Evolutionary conservation across 805 yeast genomes (phyloP).

Genomic region (Candida michaelii): DNA sequence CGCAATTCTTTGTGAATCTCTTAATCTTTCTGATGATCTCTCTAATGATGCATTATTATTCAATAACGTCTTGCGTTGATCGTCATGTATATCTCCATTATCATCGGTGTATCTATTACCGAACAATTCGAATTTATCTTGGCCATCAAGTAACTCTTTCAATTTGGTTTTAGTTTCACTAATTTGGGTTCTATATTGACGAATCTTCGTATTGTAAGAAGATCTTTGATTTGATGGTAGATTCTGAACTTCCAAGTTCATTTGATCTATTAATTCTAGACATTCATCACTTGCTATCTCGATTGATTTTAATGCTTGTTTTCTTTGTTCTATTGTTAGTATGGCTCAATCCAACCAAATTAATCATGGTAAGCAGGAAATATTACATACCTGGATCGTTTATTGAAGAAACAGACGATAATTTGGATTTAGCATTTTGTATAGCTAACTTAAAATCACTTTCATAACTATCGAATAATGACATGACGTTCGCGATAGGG

Average conservation of each 20-base stretch:
- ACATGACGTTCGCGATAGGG: constrained; percentile 3
- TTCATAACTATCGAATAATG: constrained; percentile 60
- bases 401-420: constrained; percentile 41
- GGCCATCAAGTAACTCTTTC: constrained; percentile 61
- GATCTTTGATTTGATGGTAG: constrained; percentile 76
- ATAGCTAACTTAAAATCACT: constrained; percentile 69
- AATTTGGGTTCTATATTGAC: constrained; percentile 64
- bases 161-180: constrained; percentile 57
- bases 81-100: constrained; percentile 44
- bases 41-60: constrained; percentile 78
- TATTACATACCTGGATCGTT: constrained; percentile 15
- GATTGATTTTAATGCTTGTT: constrained; percentile 54
- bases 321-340: constrained; percentile 47
- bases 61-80: constrained; percentile 79
- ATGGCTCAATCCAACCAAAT: too few relatives aligned
- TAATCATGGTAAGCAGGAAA: too few relatives aligned
- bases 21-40: constrained; percentile 75
- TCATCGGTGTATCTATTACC: constrained; percentile 49
- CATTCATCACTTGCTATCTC: constrained; percentile 78
- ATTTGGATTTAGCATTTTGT: constrained; percentile 67
- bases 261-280: constrained; percentile 77
- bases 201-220: constrained; percentile 67
- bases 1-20: constrained; percentile 88
- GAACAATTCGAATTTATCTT: constrained; percentile 71
- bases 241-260: constrained; percentile 82